Evolutionary conservation across 2,329 filamentous ascomycete species (phyloP), one percentile per base, ranked within the genome.

Genomic region (Botryosphaeria dothidea): DNA sequence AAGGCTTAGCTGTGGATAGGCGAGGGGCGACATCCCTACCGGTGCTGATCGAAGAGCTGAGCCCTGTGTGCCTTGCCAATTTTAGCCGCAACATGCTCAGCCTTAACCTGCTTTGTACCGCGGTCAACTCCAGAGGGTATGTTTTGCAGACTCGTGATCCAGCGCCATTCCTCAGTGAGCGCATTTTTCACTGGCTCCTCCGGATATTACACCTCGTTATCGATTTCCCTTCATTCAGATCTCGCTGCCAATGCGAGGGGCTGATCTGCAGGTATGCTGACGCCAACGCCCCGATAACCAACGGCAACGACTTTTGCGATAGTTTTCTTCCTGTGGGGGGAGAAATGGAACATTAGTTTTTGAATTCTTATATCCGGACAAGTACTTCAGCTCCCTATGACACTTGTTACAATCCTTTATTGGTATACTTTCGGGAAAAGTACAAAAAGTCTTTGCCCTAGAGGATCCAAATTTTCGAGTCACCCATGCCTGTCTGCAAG

Each of bases 31-130:
- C 29, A 27, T 6, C 15, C 41, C 43, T 23, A 19, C 43, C 13
- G 43, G 21, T 21, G 51, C 51, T 17, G 36, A 34, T 34, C 49
- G 49, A 17, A 52, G 27, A 23, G 6, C 15, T 49, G 46, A 49
- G 46, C 46, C 46, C 34, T 38, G 34, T 58, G 38, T 31, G 56
- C 41, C 56, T 25, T 60, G 25, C 56, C 56, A 60, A 45, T 31
- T 46, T 60, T 57, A 57, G 54, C 27, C 8, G 4, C 5, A 13
- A n/a, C 23, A 15, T 8, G 21, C n/a, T 27, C 52, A 27, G 19
- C 52, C 49, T 23, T 38, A 38, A 21, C 9, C 48, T 25, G 17
- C 17, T 31, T 31, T 7, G 48, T 29, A 8, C 17, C 25, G 7
- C 25, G 48, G 48, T 51, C 8, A 13, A 19, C 23, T 25, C 3